Percentiles rank a stretch among this genome's conserved stretches.
Conservation (phyloP, 176 grass and related monocot species). For the Carex myosuroides region DNA sequence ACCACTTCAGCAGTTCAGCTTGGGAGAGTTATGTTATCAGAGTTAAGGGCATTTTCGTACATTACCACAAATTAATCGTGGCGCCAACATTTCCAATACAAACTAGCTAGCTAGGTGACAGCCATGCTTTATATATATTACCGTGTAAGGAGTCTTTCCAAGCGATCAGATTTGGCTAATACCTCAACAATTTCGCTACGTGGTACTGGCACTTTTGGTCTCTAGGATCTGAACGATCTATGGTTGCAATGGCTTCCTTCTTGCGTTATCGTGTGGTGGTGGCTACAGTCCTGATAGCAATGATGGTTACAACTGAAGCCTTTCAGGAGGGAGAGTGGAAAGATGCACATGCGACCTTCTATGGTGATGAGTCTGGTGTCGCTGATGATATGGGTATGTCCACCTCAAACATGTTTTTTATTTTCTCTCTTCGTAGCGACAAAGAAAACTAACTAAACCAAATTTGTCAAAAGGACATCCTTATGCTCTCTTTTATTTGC, state of each 20-base stretch:
- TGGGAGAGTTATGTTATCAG: not conserved
- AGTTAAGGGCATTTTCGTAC: conserved; percentile 9
- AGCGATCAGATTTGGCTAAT: not conserved
- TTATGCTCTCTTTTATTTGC: no score
- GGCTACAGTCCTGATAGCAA: not conserved
- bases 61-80: conserved; percentile 22
- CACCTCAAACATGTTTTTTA: not conserved
- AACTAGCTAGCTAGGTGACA: not conserved
- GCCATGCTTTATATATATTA: not conserved
- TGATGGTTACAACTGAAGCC: not conserved
- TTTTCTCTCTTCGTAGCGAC: not conserved
- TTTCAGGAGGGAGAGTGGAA: conserved; percentile 25
- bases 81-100: conserved; percentile 25
- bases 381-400: conserved; percentile 41
- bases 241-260: conserved; percentile 20
- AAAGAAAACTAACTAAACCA: not conserved
- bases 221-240: not conserved
- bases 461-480: not conserved
- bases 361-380: conserved; percentile 41
- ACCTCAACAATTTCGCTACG: not conserved
- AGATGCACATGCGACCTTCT: conserved; percentile 52
- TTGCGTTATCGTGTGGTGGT: not conserved
- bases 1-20: not conserved
- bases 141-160: not conserved
- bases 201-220: not conserved